Base-by-base conservation (phyloP, 331 rosid species). In the Quercus lobata region DNA sequence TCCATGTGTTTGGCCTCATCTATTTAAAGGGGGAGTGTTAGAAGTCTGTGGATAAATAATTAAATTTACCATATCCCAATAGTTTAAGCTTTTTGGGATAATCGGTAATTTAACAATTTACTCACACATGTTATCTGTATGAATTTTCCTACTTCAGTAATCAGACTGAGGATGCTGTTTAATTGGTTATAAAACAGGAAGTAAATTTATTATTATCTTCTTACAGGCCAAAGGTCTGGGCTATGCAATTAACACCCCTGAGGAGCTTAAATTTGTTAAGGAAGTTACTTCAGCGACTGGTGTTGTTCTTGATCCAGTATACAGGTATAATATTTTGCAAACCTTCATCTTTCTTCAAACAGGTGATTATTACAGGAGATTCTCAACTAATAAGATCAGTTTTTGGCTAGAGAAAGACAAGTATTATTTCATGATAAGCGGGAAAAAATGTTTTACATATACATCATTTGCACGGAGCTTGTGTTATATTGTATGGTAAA, bases 261-360 rank as follows among this genome's bases (percentile, higher is more conserved):
- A 95, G 77, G 99, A 95, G 89, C 91, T 95, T 80, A 87, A 83
- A 32, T 90, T 90, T 74, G 89, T 93, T 57, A 90, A 62, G 78
- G 97, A 93, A 83, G 76, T 93, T 60, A 92, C 99, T 56, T 84
- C 87, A 18, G 83, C 96, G 53, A 95, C 98, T 6, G 99, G 99
- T 29, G 88, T 91, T 85, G 80, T 95, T 80, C 97, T 95, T 57
- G 99, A 93, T 76, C 98, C 99, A 1, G 99, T 95, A 83, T 95
- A 93, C 86, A 91, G 97, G 99, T 95, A 72, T 65, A 69, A 57
- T 69, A 19, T 49, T 9, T 74, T 65, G 55, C 27, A 25, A 3
- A n/a, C 19, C 3, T 34, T 46, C 70, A 10, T 53, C 29, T 69
- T 21, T 24, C 30, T 57, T 58, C 53, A 49, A 27, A 63, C 17